Conservation (phyloP, 2,329 filamentous ascomycete genomes). For the Paracoccidioides brasiliensis region DNA sequence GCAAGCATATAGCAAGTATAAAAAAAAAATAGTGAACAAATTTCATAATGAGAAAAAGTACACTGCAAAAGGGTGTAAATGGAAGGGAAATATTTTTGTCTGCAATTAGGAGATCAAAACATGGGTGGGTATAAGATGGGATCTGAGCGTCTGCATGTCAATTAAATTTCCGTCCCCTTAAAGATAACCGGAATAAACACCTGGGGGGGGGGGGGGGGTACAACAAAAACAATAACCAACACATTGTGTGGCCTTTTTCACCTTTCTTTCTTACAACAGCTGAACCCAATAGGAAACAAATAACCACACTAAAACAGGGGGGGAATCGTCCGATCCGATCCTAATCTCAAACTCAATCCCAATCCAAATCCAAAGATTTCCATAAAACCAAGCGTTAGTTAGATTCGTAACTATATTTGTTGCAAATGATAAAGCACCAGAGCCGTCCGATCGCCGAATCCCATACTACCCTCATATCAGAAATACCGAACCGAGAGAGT, state of each 20-base stretch:
- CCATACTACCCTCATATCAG: background rate
- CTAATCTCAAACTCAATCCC: background rate
- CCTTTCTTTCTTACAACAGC: background rate
- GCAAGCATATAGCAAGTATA: background rate
- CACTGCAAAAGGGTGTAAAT: too few species aligned
- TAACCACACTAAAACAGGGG: background rate
- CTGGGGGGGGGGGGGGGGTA: too few species aligned
- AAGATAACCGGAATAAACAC: too few species aligned
- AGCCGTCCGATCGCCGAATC: background rate
- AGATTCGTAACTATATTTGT: background rate
- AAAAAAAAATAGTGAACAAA: background rate
- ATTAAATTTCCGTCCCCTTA: too few species aligned
- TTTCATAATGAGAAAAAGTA: too few species aligned
- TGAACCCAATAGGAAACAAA: background rate
- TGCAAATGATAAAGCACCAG: background rate
- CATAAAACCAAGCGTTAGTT: too few species aligned
- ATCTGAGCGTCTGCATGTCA: too few species aligned
- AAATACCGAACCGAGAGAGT: background rate
- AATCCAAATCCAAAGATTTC: background rate
- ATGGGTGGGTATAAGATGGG: too few species aligned
- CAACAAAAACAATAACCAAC: background rate
- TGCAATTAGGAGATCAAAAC: too few species aligned
- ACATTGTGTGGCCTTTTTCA: background rate
- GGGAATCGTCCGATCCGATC: background rate
- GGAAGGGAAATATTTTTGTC: too few species aligned